Evolutionary conservation across 2,329 filamentous ascomycete genomes (phyloP).

Genomic region (Claviceps pusilla): DNA sequence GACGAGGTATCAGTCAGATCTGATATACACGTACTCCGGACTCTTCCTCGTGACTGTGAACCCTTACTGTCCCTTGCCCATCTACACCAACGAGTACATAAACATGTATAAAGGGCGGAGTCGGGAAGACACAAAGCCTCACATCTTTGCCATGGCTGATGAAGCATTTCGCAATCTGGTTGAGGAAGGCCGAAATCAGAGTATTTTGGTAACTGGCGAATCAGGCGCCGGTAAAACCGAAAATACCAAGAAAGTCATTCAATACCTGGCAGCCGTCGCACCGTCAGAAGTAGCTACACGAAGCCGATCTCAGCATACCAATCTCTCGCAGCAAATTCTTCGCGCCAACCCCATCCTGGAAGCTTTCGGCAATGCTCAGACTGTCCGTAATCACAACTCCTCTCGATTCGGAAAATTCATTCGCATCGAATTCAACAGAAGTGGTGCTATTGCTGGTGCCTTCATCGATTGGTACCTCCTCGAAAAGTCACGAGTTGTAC

Average conservation of each 20-base stretch:
- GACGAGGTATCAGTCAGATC: constrained; percentile 83
- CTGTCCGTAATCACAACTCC: constrained; percentile 94
- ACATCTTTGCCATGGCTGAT: constrained; percentile 96
- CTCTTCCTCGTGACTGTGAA: constrained; percentile 95
- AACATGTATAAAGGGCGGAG: constrained; percentile 93
- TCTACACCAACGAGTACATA: constrained; percentile 92
- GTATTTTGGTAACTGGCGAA: constrained; percentile 93
- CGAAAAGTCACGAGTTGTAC: constrained; percentile 94
- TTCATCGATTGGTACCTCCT: constrained; percentile 98
- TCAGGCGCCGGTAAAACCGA: constrained; percentile 97
- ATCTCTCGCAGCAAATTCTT: constrained; percentile 88
- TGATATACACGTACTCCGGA: constrained; percentile 97
- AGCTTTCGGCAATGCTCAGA: constrained; percentile 96
- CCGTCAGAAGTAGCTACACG: constrained; percentile 59
- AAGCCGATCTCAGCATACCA: constrained; percentile 52
- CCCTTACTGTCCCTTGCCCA: constrained; percentile 85
- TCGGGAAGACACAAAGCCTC: constrained; percentile 86
- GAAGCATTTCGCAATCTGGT: constrained; percentile 91
- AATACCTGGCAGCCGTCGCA: constrained; percentile 90
- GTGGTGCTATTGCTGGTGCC: constrained; percentile 82
- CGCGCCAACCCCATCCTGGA: constrained; percentile 94
- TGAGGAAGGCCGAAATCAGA: constrained; percentile 90
- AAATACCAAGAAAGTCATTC: constrained; percentile 98
- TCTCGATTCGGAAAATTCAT: constrained; percentile 98
- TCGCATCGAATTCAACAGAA: constrained; percentile 79